Evolutionary conservation across 352 stramenopile species (phyloP).

Genomic region (Phytophthora palmivora): DNA sequence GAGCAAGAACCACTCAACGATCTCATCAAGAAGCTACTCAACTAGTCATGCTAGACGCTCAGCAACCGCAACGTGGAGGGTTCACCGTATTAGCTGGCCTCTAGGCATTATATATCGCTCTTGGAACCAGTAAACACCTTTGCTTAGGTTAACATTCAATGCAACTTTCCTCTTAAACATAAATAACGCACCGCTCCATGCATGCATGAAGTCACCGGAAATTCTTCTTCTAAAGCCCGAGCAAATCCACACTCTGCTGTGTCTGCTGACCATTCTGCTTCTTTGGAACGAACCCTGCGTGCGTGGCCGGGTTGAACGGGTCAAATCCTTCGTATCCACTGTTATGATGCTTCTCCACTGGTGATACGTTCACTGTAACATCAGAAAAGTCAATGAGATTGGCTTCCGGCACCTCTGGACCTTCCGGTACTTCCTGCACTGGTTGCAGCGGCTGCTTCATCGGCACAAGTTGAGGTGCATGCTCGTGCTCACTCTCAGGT

Average conservation of each 20-base stretch:
- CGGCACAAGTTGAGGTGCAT: constrained; percentile 28
- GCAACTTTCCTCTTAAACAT: constrained; percentile 34
- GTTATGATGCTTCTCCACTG: constrained; percentile 24
- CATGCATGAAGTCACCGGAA: constrained; percentile 8
- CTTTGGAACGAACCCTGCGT: constrained; percentile 23
- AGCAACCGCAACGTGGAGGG: constrained; percentile 5
- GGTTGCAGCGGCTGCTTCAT: constrained; percentile 40
- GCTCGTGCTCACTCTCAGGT: constrained; percentile 32
- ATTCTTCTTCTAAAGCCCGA: constrained; percentile 41
- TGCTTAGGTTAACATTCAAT: constrained; percentile 15
- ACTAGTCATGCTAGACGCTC: constrained; percentile 26
- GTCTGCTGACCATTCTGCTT: constrained; percentile 35
- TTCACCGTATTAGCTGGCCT: constrained; percentile 13
- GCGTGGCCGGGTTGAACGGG: constrained; percentile 46
- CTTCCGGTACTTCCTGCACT: constrained; percentile 39
- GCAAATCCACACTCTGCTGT: constrained; percentile 46
- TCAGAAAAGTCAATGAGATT: constrained; percentile 80
- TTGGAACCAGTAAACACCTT: constrained; percentile 5
- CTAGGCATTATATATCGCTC: constrained; percentile 6
- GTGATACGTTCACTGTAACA: constrained; percentile 58
- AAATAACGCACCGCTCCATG: constrained; percentile 44
- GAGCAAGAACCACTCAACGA: constrained; percentile 96
- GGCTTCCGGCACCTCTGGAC: constrained; percentile 37
- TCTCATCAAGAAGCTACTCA: constrained; percentile 92
- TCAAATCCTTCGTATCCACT: constrained; percentile 45